phyloP scores from a whole-genome alignment of 2,329 filamentous ascomycete species.

The Colletotrichum sp. region DNA sequence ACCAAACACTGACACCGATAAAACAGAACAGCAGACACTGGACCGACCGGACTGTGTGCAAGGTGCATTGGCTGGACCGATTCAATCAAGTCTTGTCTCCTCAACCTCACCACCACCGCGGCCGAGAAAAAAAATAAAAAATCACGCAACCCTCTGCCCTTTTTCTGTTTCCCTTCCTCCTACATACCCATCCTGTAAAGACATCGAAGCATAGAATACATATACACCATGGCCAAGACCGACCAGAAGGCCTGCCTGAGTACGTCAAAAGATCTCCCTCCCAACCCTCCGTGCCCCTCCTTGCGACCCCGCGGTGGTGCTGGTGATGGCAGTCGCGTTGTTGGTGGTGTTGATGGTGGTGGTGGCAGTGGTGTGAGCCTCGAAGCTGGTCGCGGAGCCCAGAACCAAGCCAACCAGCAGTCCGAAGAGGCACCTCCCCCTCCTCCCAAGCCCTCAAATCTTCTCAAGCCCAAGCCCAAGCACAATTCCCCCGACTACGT shows the following conservation, averaged over 20 bases:
- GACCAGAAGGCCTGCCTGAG: conserved; percentile 67
- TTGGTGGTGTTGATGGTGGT: neutral
- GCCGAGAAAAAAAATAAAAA: conserved; percentile 25
- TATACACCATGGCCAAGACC: conserved; percentile 53
- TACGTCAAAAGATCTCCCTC: conserved; percentile 49
- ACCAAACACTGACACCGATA: conserved; percentile 17
- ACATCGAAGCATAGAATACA: conserved; percentile 3
- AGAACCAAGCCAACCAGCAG: neutral
- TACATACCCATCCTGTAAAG: neutral
- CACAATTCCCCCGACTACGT: conserved; percentile 21
- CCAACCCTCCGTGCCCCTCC: conserved; percentile 27
- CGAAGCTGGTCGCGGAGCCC: neutral
- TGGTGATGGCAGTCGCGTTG: neutral
- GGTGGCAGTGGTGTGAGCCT: neutral
- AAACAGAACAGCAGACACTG: conserved; percentile 7
- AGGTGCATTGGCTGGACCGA: conserved; percentile 18
- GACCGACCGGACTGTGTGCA: neutral
- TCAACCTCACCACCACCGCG: conserved; percentile 27
- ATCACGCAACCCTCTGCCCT: conserved; percentile 32
- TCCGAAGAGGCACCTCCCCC: neutral
- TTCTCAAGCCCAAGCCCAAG: neutral
- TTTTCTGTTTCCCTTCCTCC: neutral
- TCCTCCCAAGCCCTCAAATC: conserved; percentile 16
- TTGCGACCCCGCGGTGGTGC: conserved; percentile 14
- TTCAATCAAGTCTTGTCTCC: conserved; percentile 18